Evolutionary conservation across 805 yeast species (phyloP).

Genomic region (Phaffomyces antillensis): DNA sequence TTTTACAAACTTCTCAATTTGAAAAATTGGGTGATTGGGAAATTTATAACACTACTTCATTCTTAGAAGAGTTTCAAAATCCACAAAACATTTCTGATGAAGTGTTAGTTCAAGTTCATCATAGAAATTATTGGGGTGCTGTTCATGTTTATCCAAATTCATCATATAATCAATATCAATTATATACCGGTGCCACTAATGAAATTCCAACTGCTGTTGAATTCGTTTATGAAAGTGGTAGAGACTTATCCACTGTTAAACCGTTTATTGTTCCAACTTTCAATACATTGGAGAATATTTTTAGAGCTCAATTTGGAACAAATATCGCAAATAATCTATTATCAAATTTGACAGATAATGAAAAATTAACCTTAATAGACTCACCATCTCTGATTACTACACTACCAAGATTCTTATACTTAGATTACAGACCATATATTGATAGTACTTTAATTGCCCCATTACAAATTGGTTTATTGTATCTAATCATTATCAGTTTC

Average conservation of each 20-base stretch:
- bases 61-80: conserved; percentile 12
- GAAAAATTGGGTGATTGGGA: conserved; percentile 45
- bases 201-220: conserved; percentile 29
- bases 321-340: conserved; percentile 24
- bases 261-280: conserved; percentile 39
- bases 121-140: conserved; percentile 58
- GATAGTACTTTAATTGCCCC: conserved; percentile 55
- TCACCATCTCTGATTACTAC: conserved; percentile 22
- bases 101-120: conserved; percentile 38
- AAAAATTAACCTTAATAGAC: conserved; percentile 18
- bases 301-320: conserved; percentile 14
- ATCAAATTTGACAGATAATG: conserved; percentile 20
- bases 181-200: conserved; percentile 20
- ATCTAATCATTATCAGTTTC: conserved; percentile 62
- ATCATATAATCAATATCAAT: conserved; percentile 23
- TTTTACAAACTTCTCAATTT: conserved; percentile 39
- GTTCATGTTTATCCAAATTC: conserved; percentile 47
- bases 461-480: conserved; percentile 68
- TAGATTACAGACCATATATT: conserved; percentile 45
- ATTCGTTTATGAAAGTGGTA: conserved; percentile 52
- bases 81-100: conserved; percentile 27
- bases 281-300: conserved; percentile 28
- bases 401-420: conserved; percentile 29
- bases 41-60: conserved; percentile 21
- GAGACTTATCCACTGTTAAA: conserved; percentile 48